Conservation (phyloP, 2,329 filamentous ascomycete species). For the Diplodia intermedia region DNA sequence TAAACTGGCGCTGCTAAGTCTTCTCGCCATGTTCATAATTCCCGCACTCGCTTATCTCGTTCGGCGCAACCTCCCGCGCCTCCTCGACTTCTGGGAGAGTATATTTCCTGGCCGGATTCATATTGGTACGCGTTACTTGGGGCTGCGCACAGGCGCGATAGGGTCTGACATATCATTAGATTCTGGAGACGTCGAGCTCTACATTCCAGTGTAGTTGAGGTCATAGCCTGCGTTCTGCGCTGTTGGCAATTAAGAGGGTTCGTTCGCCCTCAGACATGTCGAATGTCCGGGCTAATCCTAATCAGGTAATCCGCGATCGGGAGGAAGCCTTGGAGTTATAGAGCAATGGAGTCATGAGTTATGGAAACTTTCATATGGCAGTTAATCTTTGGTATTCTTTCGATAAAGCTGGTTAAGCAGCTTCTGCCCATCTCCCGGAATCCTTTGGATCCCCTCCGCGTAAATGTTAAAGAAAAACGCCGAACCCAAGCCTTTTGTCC, state of each 20-base stretch:
- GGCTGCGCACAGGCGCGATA: background rate
- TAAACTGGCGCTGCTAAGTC: background rate
- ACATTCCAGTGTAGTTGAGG: background rate
- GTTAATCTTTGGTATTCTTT: constrained; percentile 19
- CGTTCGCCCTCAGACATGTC: too few relatives aligned
- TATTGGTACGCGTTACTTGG: background rate
- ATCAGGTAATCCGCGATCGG: too few relatives aligned
- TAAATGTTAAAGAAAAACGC: constrained; percentile 26
- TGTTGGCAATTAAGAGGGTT: too few relatives aligned
- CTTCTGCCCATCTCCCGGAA: constrained; percentile 11
- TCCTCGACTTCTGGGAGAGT: background rate
- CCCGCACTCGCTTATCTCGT: background rate
- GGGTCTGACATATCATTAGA: background rate
- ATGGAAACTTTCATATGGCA: background rate
- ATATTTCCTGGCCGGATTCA: background rate
- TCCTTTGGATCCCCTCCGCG: background rate
- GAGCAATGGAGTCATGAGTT: background rate
- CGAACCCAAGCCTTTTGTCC: constrained; percentile 28
- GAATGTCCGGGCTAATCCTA: too few relatives aligned
- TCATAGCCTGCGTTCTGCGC: background rate
- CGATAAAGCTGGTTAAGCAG: constrained; percentile 24
- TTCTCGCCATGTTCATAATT: background rate
- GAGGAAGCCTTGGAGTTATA: background rate
- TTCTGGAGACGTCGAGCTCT: background rate
- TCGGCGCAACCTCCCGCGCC: background rate